Percentiles rank a stretch among this genome's conserved stretches.
phyloP scores from a whole-genome alignment of 2,329 filamentous ascomycete species.

The Sclerotinia borealis region DNA sequence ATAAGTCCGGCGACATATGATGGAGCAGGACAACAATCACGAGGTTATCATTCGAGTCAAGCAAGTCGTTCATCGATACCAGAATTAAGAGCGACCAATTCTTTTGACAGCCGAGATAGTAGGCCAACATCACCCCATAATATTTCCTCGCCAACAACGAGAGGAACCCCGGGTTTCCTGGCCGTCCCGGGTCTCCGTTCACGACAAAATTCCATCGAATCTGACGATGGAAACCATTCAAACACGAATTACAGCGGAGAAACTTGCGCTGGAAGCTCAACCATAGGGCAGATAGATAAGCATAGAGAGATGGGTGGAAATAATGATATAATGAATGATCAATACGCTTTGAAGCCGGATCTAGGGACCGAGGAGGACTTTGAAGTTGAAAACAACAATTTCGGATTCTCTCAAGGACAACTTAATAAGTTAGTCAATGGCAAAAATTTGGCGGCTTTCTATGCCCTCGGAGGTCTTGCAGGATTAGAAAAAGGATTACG shows the following conservation, averaged over 20 bases:
- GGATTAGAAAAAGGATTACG: conserved; percentile 70
- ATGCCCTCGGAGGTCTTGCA: conserved; percentile 64
- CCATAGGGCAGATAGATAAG: conserved; percentile 33
- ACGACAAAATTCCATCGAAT: conserved; percentile 59
- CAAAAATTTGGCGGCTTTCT: conserved; percentile 69
- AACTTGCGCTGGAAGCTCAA: conserved; percentile 39
- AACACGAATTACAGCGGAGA: conserved; percentile 32
- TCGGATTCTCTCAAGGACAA: conserved; percentile 68
- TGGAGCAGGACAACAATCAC: conserved; percentile 19
- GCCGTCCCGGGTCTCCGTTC: conserved; percentile 58
- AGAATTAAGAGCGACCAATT: conserved; percentile 47
- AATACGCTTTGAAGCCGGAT: conserved; percentile 46
- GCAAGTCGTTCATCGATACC: conserved; percentile 31
- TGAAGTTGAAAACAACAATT: conserved; percentile 58
- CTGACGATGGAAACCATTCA: conserved; percentile 48
- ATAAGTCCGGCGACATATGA: conserved; percentile 34
- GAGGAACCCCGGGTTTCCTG: conserved; percentile 48
- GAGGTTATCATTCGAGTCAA: conserved; percentile 26
- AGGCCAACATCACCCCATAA: conserved; percentile 63
- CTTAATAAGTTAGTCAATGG: conserved; percentile 73
- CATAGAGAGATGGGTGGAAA: conserved; percentile 36
- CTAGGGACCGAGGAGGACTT: conserved; percentile 68
- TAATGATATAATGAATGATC: conserved; percentile 48
- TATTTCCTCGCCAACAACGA: conserved; percentile 54
- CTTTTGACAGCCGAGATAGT: conserved; percentile 55